These are phyloP conservation scores for Pneumocystis oryctolagi DNA, from an alignment of 1,139 yeast species.

Conservation along the genomic window DNA sequence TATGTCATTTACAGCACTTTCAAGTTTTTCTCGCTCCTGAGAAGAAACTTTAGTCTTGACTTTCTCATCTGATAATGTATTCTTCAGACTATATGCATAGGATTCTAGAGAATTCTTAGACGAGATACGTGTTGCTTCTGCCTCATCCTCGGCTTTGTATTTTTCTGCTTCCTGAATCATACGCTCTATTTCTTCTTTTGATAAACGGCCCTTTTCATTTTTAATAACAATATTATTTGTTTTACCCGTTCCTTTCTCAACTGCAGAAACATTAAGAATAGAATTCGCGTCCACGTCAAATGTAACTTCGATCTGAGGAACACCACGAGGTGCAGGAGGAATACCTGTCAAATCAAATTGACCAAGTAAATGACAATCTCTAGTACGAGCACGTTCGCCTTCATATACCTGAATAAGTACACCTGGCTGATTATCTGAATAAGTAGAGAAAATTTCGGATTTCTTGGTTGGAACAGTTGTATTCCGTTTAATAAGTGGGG, in stretches of 20 bases:
- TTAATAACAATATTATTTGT: constrained; percentile 67
- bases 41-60: constrained; percentile 71
- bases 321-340: constrained; percentile 95
- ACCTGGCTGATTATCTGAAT: constrained; percentile 89
- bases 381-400: constrained; percentile 87
- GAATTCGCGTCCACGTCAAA: constrained; percentile 88
- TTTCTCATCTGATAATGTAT: constrained; percentile 64
- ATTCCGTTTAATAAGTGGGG: constrained; percentile 82
- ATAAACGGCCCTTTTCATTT: constrained; percentile 91
- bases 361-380: constrained; percentile 88
- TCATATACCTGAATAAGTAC: constrained; percentile 84
- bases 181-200: constrained; percentile 86
- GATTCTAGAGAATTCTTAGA: constrained; percentile 85
- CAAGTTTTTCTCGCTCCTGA: constrained; percentile 61
- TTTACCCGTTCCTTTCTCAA: constrained; percentile 81
- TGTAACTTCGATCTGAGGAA: constrained; percentile 86
- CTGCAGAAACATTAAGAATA: constrained; percentile 83
- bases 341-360: constrained; percentile 84
- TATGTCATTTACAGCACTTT: constrained; percentile 73
- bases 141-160: constrained; percentile 72
- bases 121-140: constrained; percentile 62
- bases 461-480: constrained; percentile 87
- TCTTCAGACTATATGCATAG: constrained; percentile 78
- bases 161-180: constrained; percentile 88
- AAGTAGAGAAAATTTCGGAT: constrained; percentile 81